Base-by-base conservation (phyloP, 345 rosid species). In the Ceriops tagal region DNA sequence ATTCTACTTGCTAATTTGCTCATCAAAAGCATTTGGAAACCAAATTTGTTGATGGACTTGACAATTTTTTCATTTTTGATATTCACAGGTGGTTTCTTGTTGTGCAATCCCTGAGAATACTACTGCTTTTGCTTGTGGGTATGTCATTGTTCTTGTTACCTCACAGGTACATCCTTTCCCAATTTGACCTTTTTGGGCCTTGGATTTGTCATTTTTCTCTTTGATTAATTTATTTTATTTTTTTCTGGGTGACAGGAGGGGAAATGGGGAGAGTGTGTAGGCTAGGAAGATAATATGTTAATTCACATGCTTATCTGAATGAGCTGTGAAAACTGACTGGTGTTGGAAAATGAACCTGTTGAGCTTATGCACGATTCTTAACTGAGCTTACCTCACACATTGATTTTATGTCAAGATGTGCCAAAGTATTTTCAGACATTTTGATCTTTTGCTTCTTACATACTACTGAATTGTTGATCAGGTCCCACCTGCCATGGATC, bases 401-500 rank as follows among this genome's bases (percentile, higher is more conserved):
- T 43, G 49, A 11, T 43, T 43, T 43, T 43, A 43, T 43, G 49
- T 13, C 49, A 43, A 21, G 59, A 56, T 56, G 24, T 24, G 31
- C 19, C 6, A 3, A 21, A 21, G 18, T 27, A 24, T 13, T 13
- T 39, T 43, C 2, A 15, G 16, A 43, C 16, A 43, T 43, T 43
- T 52, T 27, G 20, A 18, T 57, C 21, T 51, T 64, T 18, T 67
- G 24, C 30, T 52, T 24, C 34, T 67, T 21, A 57, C 18, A 1
- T 21, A 27, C 31, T 56, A 59, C 58, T 64, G 53, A 60, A 68
- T 55, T 69, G 49, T 73, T 64, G 59, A 77, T 37, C 87, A 92
- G 99, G 80, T 86, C 67, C 96, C 98, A 71, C 77, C 84, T 34
- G 81, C 78, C 58, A 86, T 89, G 91, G 97, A 95, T 82, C 73